These are phyloP conservation scores for Colletotrichum cordylinicola DNA, from an alignment of 2,329 filamentous ascomycete genomes.

Conservation along the genomic window DNA sequence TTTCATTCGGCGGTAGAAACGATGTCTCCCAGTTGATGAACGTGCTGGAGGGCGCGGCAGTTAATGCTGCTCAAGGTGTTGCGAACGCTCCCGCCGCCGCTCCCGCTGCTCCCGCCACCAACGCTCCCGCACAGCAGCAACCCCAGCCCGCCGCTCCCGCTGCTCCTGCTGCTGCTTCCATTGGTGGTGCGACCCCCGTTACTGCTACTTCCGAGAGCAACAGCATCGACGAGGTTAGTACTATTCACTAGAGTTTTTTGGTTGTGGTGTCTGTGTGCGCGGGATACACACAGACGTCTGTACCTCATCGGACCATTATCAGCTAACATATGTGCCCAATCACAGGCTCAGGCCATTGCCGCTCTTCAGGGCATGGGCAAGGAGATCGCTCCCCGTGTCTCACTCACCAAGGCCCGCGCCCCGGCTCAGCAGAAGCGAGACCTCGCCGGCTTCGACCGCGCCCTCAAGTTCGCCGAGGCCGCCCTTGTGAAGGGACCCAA, in stretches of 20 bases:
- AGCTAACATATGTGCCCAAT: not conserved
- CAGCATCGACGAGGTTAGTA: constrained; percentile 19
- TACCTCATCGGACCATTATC: not conserved
- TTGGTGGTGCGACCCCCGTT: constrained; percentile 2
- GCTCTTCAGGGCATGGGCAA: constrained; percentile 54
- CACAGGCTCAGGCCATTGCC: constrained; percentile 45
- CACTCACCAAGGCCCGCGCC: constrained; percentile 24
- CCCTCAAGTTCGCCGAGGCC: constrained; percentile 42
- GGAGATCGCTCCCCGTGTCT: constrained; percentile 49
- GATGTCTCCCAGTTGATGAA: constrained; percentile 52
- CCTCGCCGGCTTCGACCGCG: constrained; percentile 44
- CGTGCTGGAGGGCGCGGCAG: constrained; percentile 51
- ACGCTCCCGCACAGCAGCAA: constrained; percentile 21
- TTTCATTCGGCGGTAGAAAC: constrained; percentile 50
- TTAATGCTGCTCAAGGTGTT: constrained; percentile 38
- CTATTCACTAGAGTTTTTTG: constrained; percentile 30
- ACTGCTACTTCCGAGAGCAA: not conserved
- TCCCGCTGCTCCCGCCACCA: constrained; percentile 30
- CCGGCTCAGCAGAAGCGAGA: constrained; percentile 38
- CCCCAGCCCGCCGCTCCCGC: constrained; percentile 18
- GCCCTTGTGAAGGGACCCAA: constrained; percentile 43
- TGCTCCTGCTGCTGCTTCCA: constrained; percentile 16
- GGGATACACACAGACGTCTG: constrained; percentile 21
- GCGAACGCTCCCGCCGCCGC: constrained; percentile 32
- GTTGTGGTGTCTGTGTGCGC: constrained; percentile 38